Evolutionary conservation across 495 filamentous ascomycete species (phyloP).

Genomic region (Tuber melanosporum): DNA sequence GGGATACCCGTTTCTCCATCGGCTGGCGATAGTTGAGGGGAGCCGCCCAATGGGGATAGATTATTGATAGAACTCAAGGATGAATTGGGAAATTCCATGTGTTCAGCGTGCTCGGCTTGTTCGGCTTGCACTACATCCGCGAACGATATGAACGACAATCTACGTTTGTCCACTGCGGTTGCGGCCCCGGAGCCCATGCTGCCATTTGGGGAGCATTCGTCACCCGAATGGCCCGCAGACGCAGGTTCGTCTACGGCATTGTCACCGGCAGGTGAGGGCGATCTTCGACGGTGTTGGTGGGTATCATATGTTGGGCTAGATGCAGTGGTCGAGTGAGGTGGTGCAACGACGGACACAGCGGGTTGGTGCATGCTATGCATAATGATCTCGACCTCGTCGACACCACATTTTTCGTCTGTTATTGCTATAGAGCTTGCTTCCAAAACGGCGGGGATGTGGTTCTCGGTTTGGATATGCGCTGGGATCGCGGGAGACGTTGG

Average conservation of each 20-base stretch:
- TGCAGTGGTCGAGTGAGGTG: constrained; percentile 16
- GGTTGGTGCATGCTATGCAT: constrained; percentile 76
- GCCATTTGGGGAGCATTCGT: constrained; percentile 31
- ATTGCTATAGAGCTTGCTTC: constrained; percentile 86
- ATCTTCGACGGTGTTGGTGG: constrained; percentile 38
- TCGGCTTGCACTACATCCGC: constrained; percentile 91
- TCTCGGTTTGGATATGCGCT: constrained; percentile 81
- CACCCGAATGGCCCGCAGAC: constrained; percentile 22
- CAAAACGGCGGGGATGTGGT: constrained; percentile 82
- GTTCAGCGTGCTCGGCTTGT: constrained; percentile 53
- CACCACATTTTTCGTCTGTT: constrained; percentile 66
- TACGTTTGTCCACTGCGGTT: constrained; percentile 58
- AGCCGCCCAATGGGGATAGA: constrained; percentile 56
- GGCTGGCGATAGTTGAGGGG: constrained; percentile 50
- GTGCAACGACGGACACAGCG: constrained; percentile 47
- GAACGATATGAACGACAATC: constrained; percentile 88
- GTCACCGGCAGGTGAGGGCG: constrained; percentile 14
- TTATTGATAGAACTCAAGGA: constrained; percentile 45
- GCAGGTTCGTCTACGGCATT: constrained; percentile 25
- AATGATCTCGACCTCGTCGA: constrained; percentile 81
- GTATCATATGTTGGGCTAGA: constrained; percentile 63
- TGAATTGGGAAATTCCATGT: constrained; percentile 8
- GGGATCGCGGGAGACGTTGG: constrained; percentile 72
- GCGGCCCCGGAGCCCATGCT: constrained; percentile 13
- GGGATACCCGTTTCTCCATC: constrained; percentile 30